A percentile compares a stretch with the other conserved stretches of the same genome.
Conservation (phyloP, 1,284 basidiomycete species). For the Ustilago shanxiensis region DNA sequence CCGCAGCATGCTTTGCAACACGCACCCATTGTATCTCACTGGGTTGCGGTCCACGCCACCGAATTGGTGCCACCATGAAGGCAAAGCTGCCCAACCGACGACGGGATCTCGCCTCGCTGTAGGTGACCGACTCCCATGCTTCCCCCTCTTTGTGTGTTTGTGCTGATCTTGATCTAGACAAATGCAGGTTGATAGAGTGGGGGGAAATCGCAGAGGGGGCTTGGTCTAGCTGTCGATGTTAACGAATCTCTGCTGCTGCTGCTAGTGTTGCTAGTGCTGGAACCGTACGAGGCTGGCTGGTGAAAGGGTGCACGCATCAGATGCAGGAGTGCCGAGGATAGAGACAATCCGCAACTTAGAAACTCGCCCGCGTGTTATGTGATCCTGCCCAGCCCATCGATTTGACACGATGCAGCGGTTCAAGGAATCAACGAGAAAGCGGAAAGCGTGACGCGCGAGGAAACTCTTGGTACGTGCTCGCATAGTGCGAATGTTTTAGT, state of each 20-base stretch:
- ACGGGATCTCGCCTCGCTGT: slow-evolving; percentile 58
- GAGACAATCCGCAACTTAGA: slow-evolving; percentile 36
- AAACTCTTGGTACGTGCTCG: slow-evolving; percentile 38
- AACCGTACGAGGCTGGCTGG: background rate
- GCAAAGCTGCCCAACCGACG: slow-evolving; percentile 44
- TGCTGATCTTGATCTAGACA: slow-evolving; percentile 34
- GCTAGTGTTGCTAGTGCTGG: slow-evolving; percentile 18
- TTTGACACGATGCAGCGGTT: slow-evolving; percentile 22
- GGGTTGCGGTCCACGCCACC: slow-evolving; percentile 53
- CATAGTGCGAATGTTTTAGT: slow-evolving; percentile 25
- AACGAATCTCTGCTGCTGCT: slow-evolving; percentile 32
- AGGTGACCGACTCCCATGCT: slow-evolving; percentile 42
- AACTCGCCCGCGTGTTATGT: background rate
- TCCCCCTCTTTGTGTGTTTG: slow-evolving; percentile 17
- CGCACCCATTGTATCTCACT: slow-evolving; percentile 39
- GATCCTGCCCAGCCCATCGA: slow-evolving; percentile 34
- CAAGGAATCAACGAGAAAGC: slow-evolving; percentile 5
- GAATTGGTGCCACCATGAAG: slow-evolving; percentile 28
- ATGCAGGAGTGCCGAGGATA: background rate
- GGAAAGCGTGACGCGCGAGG: slow-evolving; percentile 27
- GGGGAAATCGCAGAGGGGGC: slow-evolving; percentile 22
- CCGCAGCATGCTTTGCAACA: slow-evolving; percentile 16
- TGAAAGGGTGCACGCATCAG: background rate
- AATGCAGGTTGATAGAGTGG: slow-evolving; percentile 4
- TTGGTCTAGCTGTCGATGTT: slow-evolving; percentile 30